Conservation (phyloP, 495 filamentous ascomycete species). For the Schizothecium vesticola region DNA sequence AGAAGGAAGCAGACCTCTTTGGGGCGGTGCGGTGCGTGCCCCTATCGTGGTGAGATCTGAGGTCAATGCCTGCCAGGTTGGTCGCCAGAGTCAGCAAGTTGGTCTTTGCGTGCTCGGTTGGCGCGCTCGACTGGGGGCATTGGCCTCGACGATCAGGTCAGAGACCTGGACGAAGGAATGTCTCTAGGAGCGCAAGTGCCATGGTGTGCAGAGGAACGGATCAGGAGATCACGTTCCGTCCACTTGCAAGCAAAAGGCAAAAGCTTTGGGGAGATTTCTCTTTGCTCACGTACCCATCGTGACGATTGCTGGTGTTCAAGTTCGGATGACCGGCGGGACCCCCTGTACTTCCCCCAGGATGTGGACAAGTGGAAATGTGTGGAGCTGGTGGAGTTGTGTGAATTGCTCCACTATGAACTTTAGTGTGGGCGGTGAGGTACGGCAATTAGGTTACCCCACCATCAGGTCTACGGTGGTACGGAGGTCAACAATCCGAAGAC, state of each 20-base stretch:
- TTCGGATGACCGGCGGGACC: neutral
- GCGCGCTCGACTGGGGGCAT: constrained; percentile 2
- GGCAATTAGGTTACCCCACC: neutral
- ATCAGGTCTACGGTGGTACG: neutral
- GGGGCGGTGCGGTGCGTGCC: constrained; percentile 86
- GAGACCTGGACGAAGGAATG: neutral
- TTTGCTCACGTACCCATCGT: constrained; percentile 14
- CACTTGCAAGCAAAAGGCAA: constrained; percentile 4
- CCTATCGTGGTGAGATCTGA: constrained; percentile 77
- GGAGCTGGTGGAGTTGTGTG: neutral
- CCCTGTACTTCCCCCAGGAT: neutral
- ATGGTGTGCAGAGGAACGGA: neutral
- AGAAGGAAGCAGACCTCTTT: constrained; percentile 48
- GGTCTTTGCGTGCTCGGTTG: constrained; percentile 8
- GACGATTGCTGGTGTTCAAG: neutral
- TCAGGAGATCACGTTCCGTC: neutral
- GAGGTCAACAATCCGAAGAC: too few species aligned
- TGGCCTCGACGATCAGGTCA: neutral
- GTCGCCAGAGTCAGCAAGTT: neutral
- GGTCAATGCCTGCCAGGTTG: constrained; percentile 56
- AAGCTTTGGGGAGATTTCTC: constrained; percentile 2
- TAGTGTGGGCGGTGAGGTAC: neutral
- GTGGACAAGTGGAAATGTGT: neutral
- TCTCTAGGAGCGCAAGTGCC: neutral
- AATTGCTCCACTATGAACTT: neutral